Conservation (phyloP, 1,139 yeast genomes). For the Arxiozyma heterogenica region DNA sequence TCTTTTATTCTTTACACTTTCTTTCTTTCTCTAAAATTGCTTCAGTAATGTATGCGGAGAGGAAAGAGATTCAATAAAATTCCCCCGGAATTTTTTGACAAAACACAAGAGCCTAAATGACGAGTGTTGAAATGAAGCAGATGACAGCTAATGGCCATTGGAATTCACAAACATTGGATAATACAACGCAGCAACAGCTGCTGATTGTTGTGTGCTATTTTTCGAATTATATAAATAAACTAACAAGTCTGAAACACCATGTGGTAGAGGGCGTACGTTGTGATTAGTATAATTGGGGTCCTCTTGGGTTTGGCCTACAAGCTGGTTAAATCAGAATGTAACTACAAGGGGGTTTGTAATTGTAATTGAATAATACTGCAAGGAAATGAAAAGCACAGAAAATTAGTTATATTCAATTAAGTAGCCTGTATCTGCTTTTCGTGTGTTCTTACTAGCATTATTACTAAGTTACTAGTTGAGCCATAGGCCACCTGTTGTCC, state of each 20-base stretch:
- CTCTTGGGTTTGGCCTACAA: not conserved
- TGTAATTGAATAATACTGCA: too few relatives aligned
- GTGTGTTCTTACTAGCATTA: too few relatives aligned
- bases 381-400: not conserved
- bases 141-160: too few relatives aligned
- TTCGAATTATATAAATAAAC: too few relatives aligned
- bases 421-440: too few relatives aligned
- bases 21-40: not conserved
- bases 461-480: too few relatives aligned
- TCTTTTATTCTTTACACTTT: not conserved
- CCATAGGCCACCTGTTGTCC: too few relatives aligned
- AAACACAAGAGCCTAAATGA: not conserved
- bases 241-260: not conserved
- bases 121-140: not conserved
- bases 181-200: too few relatives aligned
- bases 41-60: not conserved
- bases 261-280: not conserved
- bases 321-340: not conserved
- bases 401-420: too few relatives aligned
- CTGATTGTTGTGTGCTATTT: not conserved
- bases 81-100: conserved; percentile 11
- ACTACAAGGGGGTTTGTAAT: not conserved
- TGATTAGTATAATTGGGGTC: too few relatives aligned
- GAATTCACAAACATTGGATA: too few relatives aligned
- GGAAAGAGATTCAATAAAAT: conserved; percentile 4